Base-by-base conservation (phyloP, 2,329 filamentous ascomycete species). In the Dactylonectria estremocensis region DNA sequence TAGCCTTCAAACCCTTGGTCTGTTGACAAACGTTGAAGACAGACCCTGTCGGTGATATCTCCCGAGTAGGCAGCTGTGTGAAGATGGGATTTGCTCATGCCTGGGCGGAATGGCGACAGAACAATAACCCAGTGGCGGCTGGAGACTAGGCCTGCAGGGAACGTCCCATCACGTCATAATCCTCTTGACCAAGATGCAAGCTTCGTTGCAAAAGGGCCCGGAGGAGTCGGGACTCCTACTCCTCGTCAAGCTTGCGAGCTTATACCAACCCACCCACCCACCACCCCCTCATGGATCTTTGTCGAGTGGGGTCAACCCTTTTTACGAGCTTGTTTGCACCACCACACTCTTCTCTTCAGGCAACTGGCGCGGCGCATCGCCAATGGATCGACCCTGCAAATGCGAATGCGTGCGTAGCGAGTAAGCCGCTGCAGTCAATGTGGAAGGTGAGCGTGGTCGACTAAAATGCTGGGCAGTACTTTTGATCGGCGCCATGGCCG, bases 311-410 rank as follows among this genome's bases (percentile, higher is more conserved):
- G 35, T 16, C 20, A 50, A 50, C 22, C 48, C 9, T 37, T 14
- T 10, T 52, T 52, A 52, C 48, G 48, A 52, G 48, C 48, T 52
- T 52, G 48, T 52, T 52, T 52, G 48, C 9, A 52, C 48, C 24
- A 11, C 48, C 24, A 24, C 48, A 13, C 24, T 16, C 16, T 52
- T 52, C 16, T 28, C 24, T 28, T 28, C 24, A 33, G 14, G 24
- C 48, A 18, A 52, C 31, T 31, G 48, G 13, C 48, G 8, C 11
- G 16, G 48, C 24, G n/a, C 14, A 10, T 7, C n/a, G 11, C 24
- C 24, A 52, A 31, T 14, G 16, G n/a, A 52, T 14, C 48, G 28
- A 50, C 48, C 48, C 48, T 50, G 48, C 24, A 28, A 28, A 7
- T n/a, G 24, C 24, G 24, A n/a, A 33, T 33, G 16, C 24, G n/a